Evolutionary conservation across 345 rosid genomes (phyloP).

Genomic region (Pistacia atlantica): DNA sequence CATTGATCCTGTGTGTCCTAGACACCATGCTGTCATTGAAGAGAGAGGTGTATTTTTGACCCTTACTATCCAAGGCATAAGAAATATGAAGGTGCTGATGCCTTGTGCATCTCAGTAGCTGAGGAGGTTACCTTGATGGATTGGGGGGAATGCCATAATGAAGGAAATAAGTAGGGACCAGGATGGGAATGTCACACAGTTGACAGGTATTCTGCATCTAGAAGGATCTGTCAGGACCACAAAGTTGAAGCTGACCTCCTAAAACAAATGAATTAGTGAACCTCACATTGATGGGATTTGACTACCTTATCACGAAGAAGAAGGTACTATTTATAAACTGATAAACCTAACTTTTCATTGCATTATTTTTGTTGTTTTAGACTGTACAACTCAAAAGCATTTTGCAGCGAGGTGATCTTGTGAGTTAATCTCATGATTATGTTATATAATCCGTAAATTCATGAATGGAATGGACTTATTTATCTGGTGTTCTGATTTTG

Average conservation of each 20-base stretch:
- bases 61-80: slow-evolving; percentile 72
- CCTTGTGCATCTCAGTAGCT: slow-evolving; percentile 51
- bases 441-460: not conserved
- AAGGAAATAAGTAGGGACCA: slow-evolving; percentile 63
- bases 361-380: no score
- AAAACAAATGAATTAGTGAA: slow-evolving; percentile 55
- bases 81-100: slow-evolving; percentile 86
- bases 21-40: slow-evolving; percentile 88
- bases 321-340: slow-evolving; percentile 55
- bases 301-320: slow-evolving; percentile 69
- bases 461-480: not conserved
- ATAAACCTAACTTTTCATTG: not conserved
- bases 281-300: slow-evolving; percentile 60
- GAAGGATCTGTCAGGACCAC: slow-evolving; percentile 93
- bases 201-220: slow-evolving; percentile 70
- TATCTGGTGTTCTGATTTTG: not conserved
- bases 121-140: slow-evolving; percentile 95
- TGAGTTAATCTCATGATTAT: no score
- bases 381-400: not conserved
- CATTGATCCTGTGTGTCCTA: slow-evolving; percentile 88
- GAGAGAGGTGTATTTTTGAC: slow-evolving; percentile 60
- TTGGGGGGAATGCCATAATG: slow-evolving; percentile 84
- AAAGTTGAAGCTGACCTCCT: slow-evolving; percentile 81
- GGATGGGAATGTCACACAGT: slow-evolving; percentile 46
- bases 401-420: no score